Percentiles rank a stretch among this genome's conserved stretches.
phyloP scores from a whole-genome alignment of 2,329 filamentous ascomycete species.

The Cladosporium oxysporum region DNA sequence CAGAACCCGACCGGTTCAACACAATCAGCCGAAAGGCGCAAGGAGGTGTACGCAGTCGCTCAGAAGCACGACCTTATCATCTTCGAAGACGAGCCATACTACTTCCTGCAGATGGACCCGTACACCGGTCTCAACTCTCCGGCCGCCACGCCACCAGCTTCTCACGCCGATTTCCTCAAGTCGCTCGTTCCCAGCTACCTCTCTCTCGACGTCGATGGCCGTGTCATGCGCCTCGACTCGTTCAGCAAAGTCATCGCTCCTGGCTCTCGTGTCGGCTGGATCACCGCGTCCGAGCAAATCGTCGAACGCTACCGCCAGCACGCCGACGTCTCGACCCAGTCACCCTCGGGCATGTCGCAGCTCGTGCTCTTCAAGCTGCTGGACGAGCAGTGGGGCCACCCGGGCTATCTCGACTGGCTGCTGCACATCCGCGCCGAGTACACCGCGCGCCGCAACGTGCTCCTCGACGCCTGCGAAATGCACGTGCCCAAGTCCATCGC shows the following conservation, averaged over 20 bases:
- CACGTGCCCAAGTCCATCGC: slow-evolving; percentile 73
- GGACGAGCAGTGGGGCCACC: slow-evolving; percentile 92
- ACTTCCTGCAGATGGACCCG: slow-evolving; percentile 85
- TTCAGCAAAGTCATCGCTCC: slow-evolving; percentile 93
- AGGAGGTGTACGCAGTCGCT: slow-evolving; percentile 73
- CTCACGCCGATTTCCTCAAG: slow-evolving; percentile 71
- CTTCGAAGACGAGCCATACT: slow-evolving; percentile 92
- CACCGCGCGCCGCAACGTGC: slow-evolving; percentile 72
- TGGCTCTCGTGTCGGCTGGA: slow-evolving; percentile 86
- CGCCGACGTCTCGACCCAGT: slow-evolving; percentile 81
- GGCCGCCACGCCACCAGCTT: slow-evolving; percentile 57
- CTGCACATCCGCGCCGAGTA: slow-evolving; percentile 80
- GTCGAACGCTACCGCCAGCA: slow-evolving; percentile 80
- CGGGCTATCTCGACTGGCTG: slow-evolving; percentile 86
- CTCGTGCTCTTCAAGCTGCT: slow-evolving; percentile 83
- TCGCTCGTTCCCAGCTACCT: slow-evolving; percentile 78
- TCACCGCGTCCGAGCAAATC: slow-evolving; percentile 83
- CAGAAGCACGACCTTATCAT: slow-evolving; percentile 85
- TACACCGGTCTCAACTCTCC: slow-evolving; percentile 61
- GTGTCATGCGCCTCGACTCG: slow-evolving; percentile 86
- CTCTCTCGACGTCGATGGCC: slow-evolving; percentile 77
- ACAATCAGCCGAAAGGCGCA: slow-evolving; percentile 66
- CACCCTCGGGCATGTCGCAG: slow-evolving; percentile 82
- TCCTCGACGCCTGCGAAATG: slow-evolving; percentile 78
- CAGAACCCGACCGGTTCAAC: slow-evolving; percentile 92